Percentiles rank a stretch among this genome's conserved stretches.
phyloP scores from a whole-genome alignment of 2,329 filamentous ascomycete species.

The Neonectria coccinea region DNA sequence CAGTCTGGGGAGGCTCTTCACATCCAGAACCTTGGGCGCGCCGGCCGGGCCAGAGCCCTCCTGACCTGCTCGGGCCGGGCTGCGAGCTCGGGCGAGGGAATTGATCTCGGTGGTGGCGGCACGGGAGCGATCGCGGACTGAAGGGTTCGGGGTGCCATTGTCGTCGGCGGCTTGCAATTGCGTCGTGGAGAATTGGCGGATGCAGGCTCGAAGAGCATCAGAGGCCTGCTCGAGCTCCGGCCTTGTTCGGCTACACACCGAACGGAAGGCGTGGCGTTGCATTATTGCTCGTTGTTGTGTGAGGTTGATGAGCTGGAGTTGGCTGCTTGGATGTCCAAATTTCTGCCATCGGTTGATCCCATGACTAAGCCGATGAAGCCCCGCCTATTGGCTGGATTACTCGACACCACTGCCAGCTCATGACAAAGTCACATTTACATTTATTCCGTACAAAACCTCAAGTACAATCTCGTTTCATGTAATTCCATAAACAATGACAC shows the following conservation, averaged over 20 bases:
- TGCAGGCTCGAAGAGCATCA: conserved; percentile 48
- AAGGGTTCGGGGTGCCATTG: conserved; percentile 38
- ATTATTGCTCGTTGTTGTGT: conserved; percentile 46
- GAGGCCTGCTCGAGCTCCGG: conserved; percentile 50
- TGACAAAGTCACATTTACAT: neutral
- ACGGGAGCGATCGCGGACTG: conserved; percentile 48
- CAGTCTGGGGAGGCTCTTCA: conserved; percentile 52
- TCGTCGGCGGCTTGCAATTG: conserved; percentile 49
- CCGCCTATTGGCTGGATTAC: conserved; percentile 29
- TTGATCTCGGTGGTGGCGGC: conserved; percentile 52
- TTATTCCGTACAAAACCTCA: neutral
- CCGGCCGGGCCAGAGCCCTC: conserved; percentile 24
- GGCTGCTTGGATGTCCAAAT: conserved; percentile 37
- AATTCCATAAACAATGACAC: conserved; percentile 23
- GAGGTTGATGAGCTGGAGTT: conserved; percentile 33
- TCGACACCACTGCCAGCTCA: conserved; percentile 3
- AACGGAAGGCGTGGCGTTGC: conserved; percentile 55
- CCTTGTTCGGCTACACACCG: conserved; percentile 51
- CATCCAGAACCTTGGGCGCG: conserved; percentile 53
- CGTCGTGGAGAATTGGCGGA: conserved; percentile 55
- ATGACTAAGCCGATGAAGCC: conserved; percentile 40
- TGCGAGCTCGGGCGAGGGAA: conserved; percentile 44
- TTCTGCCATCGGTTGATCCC: conserved; percentile 27
- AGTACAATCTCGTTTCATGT: neutral
- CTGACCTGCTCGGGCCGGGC: conserved; percentile 14